Evolutionary conservation across 2,329 filamentous ascomycete species (phyloP).

Genomic region (Monosporascus sp.): DNA sequence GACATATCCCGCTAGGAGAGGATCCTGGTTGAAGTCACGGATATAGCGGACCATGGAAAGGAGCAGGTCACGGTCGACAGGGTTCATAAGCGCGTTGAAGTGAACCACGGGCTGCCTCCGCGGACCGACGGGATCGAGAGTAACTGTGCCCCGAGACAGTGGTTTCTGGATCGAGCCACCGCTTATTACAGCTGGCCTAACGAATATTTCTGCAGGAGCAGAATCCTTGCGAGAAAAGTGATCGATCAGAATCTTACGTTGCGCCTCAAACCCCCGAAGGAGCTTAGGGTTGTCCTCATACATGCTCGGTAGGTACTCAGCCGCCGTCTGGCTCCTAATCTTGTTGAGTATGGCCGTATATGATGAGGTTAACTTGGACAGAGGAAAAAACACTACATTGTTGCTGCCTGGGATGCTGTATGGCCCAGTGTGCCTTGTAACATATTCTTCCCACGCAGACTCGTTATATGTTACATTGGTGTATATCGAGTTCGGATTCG

Average conservation of each 20-base stretch:
- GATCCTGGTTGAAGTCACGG: conserved; percentile 24
- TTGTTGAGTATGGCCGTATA: conserved; percentile 8
- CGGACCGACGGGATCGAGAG: conserved; percentile 38
- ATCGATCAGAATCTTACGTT: conserved; percentile 2
- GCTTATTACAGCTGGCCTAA: conserved; percentile 5
- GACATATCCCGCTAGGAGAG: conserved; percentile 25
- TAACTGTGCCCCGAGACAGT: conserved; percentile 48
- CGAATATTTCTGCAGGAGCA: background rate
- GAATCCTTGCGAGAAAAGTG: background rate
- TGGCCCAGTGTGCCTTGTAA: conserved; percentile 21
- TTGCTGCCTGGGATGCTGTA: conserved; percentile 24
- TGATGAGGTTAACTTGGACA: background rate
- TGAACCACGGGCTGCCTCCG: conserved; percentile 43
- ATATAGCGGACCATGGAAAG: conserved; percentile 32
- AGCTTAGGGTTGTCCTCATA: conserved; percentile 2
- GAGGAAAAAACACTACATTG: conserved; percentile 7
- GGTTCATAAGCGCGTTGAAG: conserved; percentile 36
- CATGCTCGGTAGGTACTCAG: background rate
- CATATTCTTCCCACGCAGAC: conserved; percentile 17
- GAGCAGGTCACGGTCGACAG: conserved; percentile 46
- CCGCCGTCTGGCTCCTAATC: background rate
- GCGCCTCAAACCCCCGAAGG: conserved; percentile 11
- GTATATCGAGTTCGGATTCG: conserved; percentile 12
- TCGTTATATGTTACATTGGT: conserved; percentile 21
- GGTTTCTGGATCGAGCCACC: conserved; percentile 26